These are phyloP conservation scores for Cladophialophora immunda DNA, from an alignment of 2,329 filamentous ascomycete genomes.

Conservation along the genomic window DNA sequence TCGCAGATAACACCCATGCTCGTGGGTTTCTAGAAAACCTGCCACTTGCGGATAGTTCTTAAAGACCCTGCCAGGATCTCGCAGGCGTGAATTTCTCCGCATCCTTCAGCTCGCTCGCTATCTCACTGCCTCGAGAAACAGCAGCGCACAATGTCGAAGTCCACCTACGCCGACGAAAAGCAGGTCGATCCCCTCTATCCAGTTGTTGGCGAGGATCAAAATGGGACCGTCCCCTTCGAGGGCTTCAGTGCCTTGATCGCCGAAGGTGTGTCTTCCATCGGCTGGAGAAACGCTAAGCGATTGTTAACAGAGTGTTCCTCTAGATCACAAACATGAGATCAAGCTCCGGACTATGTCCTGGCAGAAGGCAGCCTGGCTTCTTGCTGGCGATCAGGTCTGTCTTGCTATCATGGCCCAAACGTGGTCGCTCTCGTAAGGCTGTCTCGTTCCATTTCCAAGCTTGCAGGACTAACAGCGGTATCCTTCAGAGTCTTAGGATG, in stretches of 20 bases:
- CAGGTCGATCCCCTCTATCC: neutral
- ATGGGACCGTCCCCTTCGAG: conserved; percentile 2
- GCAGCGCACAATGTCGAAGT: conserved; percentile 10
- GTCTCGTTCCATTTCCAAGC: neutral
- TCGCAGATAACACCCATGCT: neutral
- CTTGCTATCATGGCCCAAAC: conserved; percentile 62
- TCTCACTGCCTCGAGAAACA: conserved; percentile 1
- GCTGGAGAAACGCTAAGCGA: neutral
- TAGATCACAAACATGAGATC: conserved; percentile 60
- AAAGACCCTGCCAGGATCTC: conserved; percentile 12
- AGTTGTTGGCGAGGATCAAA: neutral
- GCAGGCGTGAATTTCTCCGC: neutral
- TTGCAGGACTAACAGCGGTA: neutral
- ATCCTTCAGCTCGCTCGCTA: neutral
- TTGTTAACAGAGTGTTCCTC: conserved; percentile 10
- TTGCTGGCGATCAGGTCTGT: conserved; percentile 60
- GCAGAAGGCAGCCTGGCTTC: conserved; percentile 61
- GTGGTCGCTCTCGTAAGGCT: conserved; percentile 54
- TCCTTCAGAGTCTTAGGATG: conserved; percentile 52
- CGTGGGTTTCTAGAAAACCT: neutral
- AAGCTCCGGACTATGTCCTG: conserved; percentile 63
- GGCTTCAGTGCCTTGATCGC: conserved; percentile 40
- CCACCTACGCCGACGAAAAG: conserved; percentile 17
- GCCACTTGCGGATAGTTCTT: neutral
- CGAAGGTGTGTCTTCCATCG: conserved; percentile 41